phyloP scores from a whole-genome alignment of 345 rosid genomes.

The Aquilaria yunnanensis region DNA sequence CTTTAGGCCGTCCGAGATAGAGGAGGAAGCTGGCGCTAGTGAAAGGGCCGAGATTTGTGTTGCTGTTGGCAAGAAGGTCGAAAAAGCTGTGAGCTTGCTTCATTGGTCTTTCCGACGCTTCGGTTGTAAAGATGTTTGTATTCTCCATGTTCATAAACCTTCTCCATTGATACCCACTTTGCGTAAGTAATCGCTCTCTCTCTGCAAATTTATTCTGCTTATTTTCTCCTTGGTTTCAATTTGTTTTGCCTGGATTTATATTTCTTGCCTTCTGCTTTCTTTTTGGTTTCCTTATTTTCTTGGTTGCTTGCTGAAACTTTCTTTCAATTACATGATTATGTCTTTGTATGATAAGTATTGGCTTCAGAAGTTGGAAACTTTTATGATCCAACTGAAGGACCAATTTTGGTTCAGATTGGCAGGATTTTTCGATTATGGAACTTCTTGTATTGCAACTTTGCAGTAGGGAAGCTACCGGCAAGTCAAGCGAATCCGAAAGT shows the following conservation, averaged over 20 bases:
- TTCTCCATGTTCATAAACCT: conserved; percentile 59
- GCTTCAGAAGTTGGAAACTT: not conserved
- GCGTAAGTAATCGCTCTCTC: conserved; percentile 23
- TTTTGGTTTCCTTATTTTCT: not conserved
- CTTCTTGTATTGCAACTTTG: conserved; percentile 9
- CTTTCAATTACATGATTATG: not conserved
- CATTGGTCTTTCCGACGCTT: conserved; percentile 40
- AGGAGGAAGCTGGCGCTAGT: conserved; percentile 19
- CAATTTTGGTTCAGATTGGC: too few relatives aligned
- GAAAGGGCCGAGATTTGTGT: conserved; percentile 39
- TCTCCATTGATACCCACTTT: conserved; percentile 62
- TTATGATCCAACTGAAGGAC: too few relatives aligned
- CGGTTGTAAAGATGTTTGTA: conserved; percentile 33
- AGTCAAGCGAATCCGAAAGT: conserved; percentile 47
- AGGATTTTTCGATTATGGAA: not conserved
- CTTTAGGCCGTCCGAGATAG: conserved; percentile 23
- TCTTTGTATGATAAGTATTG: not conserved
- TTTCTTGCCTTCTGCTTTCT: not conserved
- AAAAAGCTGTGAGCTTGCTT: conserved; percentile 40
- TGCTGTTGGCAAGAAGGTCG: conserved; percentile 48
- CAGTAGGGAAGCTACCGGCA: conserved; percentile 72
- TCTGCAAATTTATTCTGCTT: not conserved
- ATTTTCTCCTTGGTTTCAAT: not conserved
- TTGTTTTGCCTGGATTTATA: not conserved
- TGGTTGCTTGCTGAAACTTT: not conserved